Base-by-base conservation (phyloP, 345 rosid genomes). In the Eucalyptus erythrocorys region DNA sequence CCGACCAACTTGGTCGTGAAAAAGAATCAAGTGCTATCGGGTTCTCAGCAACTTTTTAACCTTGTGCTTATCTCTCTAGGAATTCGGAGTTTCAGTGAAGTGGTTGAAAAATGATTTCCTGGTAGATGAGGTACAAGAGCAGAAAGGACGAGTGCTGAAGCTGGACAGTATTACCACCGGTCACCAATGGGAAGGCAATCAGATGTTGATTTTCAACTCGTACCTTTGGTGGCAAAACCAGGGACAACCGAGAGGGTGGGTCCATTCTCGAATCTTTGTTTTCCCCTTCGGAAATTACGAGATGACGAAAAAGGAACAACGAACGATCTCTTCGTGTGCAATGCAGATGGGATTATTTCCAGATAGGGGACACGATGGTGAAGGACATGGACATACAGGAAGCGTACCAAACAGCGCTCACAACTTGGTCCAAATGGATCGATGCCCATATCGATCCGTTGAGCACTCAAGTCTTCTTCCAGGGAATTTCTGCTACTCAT, bases 181-280 rank as follows among this genome's bases (percentile, higher is more conserved):
- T 32, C 34, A 87, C 2, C 88, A 30, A 32, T 95, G 98, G 97
- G 87, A 89, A 13, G 96, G 92, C 88, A 51, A 87, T 68, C 96
- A 96, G 89, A 59, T 92, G 71, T 89, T 93, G 76, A 93, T 96
- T 93, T 96, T 96, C 90, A 95, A 95, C 90, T 91, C 95, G 86
- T 96, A 87, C 66, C 97, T 94, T 71, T 95, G 97, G 98, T 95
- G 97, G 96, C 13, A 85, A 47, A 96, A 95, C 90, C 90, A 85
- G 2, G 97, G 97, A 45, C 89, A 50, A 21, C 37, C 87, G 30
- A 88, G 88, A 87, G 89, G 92, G 95, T 93, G 85, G 45, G 30
- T 24, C 12, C 19, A 68, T 84, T 30, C n/a, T 32, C 53, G 61
- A 6, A 6, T 26, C 50, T 76, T 76, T 64, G 34, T n/a, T 6